Percentiles rank a stretch among this genome's conserved stretches.
Evolutionary conservation across 2,329 filamentous ascomycete species (phyloP).

Genomic region (Ceratocystis huliohia): DNA sequence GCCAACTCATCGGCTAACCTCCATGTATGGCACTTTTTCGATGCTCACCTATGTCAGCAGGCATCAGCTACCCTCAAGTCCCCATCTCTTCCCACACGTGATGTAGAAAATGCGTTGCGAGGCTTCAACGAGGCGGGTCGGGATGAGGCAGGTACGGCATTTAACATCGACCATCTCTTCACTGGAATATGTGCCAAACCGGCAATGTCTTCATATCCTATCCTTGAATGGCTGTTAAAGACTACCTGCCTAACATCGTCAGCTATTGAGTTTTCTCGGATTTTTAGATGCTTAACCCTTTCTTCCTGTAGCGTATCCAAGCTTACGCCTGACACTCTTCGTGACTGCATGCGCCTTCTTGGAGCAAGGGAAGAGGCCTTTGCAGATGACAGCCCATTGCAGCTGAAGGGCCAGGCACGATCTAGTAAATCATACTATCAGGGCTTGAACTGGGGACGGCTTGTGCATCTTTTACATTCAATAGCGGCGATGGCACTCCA

Average conservation of each 20-base stretch:
- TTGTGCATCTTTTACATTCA: constrained; percentile 10
- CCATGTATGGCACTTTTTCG: constrained; percentile 16
- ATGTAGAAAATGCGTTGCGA: not conserved
- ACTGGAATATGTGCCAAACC: constrained; percentile 10
- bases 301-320: not conserved
- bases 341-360: constrained; percentile 14
- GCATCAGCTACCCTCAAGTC: not conserved
- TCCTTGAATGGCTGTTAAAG: constrained; percentile 54
- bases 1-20: not conserved
- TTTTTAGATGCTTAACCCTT: constrained; percentile 11
- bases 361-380: constrained; percentile 17
- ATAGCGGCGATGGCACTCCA: not conserved
- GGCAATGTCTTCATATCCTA: constrained; percentile 42
- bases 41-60: not conserved
- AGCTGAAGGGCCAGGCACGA: not conserved
- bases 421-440: not conserved
- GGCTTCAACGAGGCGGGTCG: constrained; percentile 31
- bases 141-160: constrained; percentile 24
- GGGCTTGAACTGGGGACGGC: not conserved
- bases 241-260: constrained; percentile 35
- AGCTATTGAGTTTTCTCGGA: not conserved
- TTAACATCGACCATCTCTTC: constrained; percentile 6
- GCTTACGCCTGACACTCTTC: constrained; percentile 9
- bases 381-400: not conserved
- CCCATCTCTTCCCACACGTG: not conserved